Evolutionary conservation across 352 stramenopile species (phyloP), one percentile per base, ranked within the genome.

Genomic region (Pseudoperonospora humuli): DNA sequence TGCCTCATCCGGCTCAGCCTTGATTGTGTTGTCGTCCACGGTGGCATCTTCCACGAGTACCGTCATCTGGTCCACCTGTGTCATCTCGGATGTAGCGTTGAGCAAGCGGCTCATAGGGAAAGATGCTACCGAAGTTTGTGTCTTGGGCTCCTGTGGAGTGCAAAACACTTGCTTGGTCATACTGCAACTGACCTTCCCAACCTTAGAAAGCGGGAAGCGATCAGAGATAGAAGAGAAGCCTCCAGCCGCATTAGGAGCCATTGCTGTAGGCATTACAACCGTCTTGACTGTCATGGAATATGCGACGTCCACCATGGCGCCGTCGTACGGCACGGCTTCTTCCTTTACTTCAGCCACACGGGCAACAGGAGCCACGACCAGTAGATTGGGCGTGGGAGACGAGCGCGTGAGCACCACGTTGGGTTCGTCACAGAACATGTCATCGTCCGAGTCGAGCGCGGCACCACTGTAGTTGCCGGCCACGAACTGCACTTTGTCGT

Each of bases 221-320:
- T 83, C 68, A 1, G 69, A 71, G 37, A 88, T 77, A 26, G 72
- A 84, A 27, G 58, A 73, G 49, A 88, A 88, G 24, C 61, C 47
- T 21, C 62, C 39, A 5, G 43, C 32, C 10, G 47, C 36, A 26
- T 46, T 40, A 13, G 39, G 29, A 10, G 47, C 26, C n/a, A 33
- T 43, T 2, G 23, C 18, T 15, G 47, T 13, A 17, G 47, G n/a
- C 15, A 59, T 52, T 0, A 43, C 20, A 18, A 56, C 51, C 28
- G 28, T 59, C 56, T 62, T 56, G 28, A 62, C 46, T 11, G 45
- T 50, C 2, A 39, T 36, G 10, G 53, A 46, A 31, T 56, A 63
- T 23, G 61, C 58, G 24, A 63, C 48, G 31, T 50, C 42, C 17
- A 56, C 45, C 45, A 61, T 58, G 13, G 55, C 24, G 31, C 37